Base-by-base conservation (phyloP, 2,329 filamentous ascomycete genomes). In the Xylariaceae sp. region DNA sequence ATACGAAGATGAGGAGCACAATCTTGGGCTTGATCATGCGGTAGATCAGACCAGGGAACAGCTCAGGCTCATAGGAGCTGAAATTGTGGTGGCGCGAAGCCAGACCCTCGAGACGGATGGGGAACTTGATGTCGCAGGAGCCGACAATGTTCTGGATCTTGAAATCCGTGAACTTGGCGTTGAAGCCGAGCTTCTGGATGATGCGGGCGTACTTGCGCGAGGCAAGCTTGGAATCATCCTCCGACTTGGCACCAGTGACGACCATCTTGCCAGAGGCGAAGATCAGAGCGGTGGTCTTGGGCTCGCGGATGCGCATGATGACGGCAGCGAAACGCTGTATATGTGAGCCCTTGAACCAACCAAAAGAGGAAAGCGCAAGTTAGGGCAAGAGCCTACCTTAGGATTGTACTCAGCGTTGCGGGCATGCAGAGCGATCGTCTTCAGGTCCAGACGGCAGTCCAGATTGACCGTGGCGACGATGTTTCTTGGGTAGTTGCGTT, bases 11-110 rank as follows among this genome's bases (percentile, higher is more conserved):
- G 69, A 97, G 79, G 22, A 97, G 85, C 48, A 97, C 93, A 63
- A 97, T 96, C 85, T 97, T 97, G 17, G 94, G 94, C 81, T 97
- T 97, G 81, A 97, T 97, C 94, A 99, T 99, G 72, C 94, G 91
- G 77, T 99, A 99, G 76, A 99, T 99, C 47, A 99, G 86, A 84
- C 94, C 94, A 67, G 94, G 94, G 83, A 97, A 99, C 71, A 99
- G 74, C 71, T 99, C 94, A 62, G 94, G 94, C 74, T 99, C 94
- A 74, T 99, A 99, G 52, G 92, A 97, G 75, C 90, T 95, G 84
- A 97, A 99, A 77, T 96, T 96, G 81, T 97, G 93, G 82, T 99
- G 94, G 75, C 92, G 90, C 63, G 88, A 94, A 14, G 94, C 94
- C 70, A 99, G 79, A 75, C 94, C 94, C 72, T 97, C 94, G 53